A percentile compares a stretch with the other conserved stretches of the same genome.
Conservation (phyloP, 2,329 filamentous ascomycete species). For the Canariomyces notabilis region DNA sequence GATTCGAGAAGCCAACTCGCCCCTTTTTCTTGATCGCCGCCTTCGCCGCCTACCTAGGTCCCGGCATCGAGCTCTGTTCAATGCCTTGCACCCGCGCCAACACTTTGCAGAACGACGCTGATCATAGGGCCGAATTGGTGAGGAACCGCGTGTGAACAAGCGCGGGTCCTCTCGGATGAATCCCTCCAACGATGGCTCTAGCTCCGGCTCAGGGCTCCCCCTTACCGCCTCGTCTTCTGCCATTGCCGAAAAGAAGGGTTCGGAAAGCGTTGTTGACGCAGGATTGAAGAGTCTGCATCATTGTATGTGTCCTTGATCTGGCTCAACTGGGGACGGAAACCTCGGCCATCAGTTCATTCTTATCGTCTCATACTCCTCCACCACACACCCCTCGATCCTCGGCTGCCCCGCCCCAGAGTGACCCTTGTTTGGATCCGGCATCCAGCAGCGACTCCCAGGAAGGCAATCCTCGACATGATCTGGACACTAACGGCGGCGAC, state of each 20-base stretch:
- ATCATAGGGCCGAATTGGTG: conserved; percentile 14
- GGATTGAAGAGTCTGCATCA: conserved; percentile 77
- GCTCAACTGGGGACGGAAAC: background rate
- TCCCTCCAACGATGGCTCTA: conserved; percentile 24
- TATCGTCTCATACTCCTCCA: background rate
- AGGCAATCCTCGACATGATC: background rate
- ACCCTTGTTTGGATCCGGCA: too few species aligned
- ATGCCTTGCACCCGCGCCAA: background rate
- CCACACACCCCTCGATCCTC: conserved; percentile 3
- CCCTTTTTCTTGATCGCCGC: too few species aligned
- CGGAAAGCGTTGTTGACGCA: conserved; percentile 52
- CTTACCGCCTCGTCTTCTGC: conserved; percentile 31
- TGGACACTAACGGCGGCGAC: conserved; percentile 6
- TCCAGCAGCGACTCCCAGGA: background rate
- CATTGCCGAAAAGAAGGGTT: conserved; percentile 17
- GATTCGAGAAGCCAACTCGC: too few species aligned
- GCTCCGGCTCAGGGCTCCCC: conserved; percentile 28
- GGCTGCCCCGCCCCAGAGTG: conserved; percentile 8
- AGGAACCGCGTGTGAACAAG: conserved; percentile 4
- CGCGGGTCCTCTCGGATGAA: conserved; percentile 23
- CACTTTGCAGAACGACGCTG: too few species aligned
- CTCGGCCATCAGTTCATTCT: background rate
- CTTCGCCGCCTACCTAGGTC: background rate
- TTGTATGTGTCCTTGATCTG: conserved; percentile 46
- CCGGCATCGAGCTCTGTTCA: too few species aligned